A percentile compares a stretch with the other conserved stretches of the same genome.
phyloP scores from a whole-genome alignment of 495 filamentous ascomycete species.

The Talaromyces nanjingensis region DNA sequence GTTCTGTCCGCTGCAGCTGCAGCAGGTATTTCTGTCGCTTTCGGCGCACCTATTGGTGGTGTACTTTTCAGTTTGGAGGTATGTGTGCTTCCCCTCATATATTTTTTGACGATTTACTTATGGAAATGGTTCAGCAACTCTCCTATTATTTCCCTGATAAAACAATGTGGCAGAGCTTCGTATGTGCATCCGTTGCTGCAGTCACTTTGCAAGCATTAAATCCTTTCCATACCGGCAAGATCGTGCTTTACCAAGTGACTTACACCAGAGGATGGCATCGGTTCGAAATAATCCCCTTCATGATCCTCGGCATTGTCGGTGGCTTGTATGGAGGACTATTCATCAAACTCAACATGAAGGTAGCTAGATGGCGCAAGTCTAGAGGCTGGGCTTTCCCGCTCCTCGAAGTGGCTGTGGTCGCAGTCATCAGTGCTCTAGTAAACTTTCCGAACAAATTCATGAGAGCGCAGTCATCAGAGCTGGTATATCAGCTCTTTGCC shows the following conservation, averaged over 20 bases:
- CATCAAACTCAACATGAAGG: conserved; percentile 86
- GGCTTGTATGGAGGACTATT: conserved; percentile 92
- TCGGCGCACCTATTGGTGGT: conserved; percentile 92
- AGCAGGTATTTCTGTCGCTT: conserved; percentile 93
- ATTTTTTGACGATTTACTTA: background rate
- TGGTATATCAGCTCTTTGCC: conserved; percentile 86
- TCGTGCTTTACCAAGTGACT: conserved; percentile 94
- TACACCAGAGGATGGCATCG: conserved; percentile 90
- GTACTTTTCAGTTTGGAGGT: conserved; percentile 89
- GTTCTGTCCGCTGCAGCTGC: conserved; percentile 92
- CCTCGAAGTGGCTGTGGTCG: conserved; percentile 65
- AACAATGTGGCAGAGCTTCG: conserved; percentile 99
- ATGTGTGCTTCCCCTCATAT: conserved; percentile 11
- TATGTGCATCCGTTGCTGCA: conserved; percentile 96
- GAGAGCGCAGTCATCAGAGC: conserved; percentile 82
- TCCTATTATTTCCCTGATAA: conserved; percentile 99
- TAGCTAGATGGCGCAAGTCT: conserved; percentile 73
- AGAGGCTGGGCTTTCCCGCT: conserved; percentile 54
- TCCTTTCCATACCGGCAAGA: conserved; percentile 91
- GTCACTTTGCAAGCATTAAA: conserved; percentile 89
- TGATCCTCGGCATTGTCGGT: conserved; percentile 78
- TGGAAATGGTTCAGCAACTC: conserved; percentile 53
- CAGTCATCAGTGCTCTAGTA: conserved; percentile 74
- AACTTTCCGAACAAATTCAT: conserved; percentile 96
- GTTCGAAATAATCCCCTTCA: conserved; percentile 88